Conservation (phyloP, 2,329 filamentous ascomycete genomes). For the Diaporthe citrichinensis region DNA sequence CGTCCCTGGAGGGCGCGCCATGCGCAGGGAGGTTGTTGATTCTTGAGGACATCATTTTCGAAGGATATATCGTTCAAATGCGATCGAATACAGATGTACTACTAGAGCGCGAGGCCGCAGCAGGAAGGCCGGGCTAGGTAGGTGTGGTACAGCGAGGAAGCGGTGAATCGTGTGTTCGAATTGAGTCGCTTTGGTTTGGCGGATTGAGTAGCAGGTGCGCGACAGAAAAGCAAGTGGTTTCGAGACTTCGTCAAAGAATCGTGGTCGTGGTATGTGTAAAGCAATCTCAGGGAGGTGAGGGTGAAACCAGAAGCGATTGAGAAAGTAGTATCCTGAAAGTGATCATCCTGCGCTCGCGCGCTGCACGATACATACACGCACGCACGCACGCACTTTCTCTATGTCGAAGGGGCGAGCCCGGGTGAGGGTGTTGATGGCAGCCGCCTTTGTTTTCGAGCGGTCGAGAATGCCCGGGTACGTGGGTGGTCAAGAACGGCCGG, state of each 20-base stretch:
- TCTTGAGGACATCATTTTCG: conserved; percentile 43
- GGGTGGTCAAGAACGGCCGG: conserved; percentile 28
- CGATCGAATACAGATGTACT: not conserved
- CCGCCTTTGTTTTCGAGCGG: conserved; percentile 32
- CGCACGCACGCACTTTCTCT: conserved; percentile 11
- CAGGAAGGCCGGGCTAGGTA: conserved; percentile 4
- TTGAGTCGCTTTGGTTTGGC: not conserved
- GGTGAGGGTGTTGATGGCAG: conserved; percentile 8
- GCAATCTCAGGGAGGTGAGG: conserved; percentile 32
- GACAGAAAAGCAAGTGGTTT: conserved; percentile 23
- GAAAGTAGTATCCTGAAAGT: conserved; percentile 37
- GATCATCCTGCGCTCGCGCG: conserved; percentile 40
- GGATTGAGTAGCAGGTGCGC: conserved; percentile 11
- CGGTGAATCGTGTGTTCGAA: not conserved
- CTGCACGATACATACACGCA: conserved; percentile 36
- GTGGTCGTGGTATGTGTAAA: conserved; percentile 13
- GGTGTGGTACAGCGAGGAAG: conserved; percentile 10
- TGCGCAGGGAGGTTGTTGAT: conserved; percentile 40
- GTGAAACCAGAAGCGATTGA: conserved; percentile 38
- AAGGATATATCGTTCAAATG: conserved; percentile 18
- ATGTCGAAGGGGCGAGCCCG: not conserved
- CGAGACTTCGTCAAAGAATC: conserved; percentile 20
- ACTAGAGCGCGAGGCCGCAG: conserved; percentile 11
- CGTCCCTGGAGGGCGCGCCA: conserved; percentile 50
- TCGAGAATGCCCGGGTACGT: conserved; percentile 20